Base-by-base conservation (phyloP, 139 green algal genomes). In the Medakamo hakoo region DNA sequence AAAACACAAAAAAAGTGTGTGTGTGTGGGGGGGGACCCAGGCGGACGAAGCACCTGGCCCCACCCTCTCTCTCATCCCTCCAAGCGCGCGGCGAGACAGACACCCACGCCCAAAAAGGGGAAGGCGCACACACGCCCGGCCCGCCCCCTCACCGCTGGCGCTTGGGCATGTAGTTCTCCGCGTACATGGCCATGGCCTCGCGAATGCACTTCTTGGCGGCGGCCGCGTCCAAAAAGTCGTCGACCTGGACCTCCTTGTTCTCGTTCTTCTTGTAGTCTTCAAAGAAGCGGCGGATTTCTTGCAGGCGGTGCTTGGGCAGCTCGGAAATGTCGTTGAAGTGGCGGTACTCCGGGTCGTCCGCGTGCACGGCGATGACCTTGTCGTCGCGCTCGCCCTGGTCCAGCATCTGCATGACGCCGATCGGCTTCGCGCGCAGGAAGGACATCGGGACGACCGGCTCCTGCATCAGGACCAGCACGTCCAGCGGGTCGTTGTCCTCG, bases 261-360 rank as follows among this genome's bases (percentile, higher is more conserved):
- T 97, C 88, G 60, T 94, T 93, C 80, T 92, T 92, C 76, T 95
- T 95, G 82, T 95, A 95, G 79, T 95, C 87, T 75, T 93, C 82
- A 62, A 95, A 95, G 70, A 94, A 93, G 31, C 84, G 69, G 64
- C 72, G 79, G 65, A 95, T 95, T 64, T 95, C 87, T 3, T 67
- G 64, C 56, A 96, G 73, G 21, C 88, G 73, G 75, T 97, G 90
- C 27, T 78, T 76, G 0, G 91, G 84, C 63, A 97, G 79, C 74
- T 97, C 68, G 30, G 60, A 79, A 71, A 97, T 94, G 72, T 96
- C 89, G 23, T 68, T 82, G 63, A 84, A 96, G 68, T 75, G 56
- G 55, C 72, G 79, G 80, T 83, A 97, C 77, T 96, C 89, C 0
- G 90, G 90, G 68, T 97, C 90, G 72, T 96, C 90, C 4, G 81